Base-by-base conservation (phyloP, 345 rosid genomes). In the Cardamine chenopodiifolia region DNA sequence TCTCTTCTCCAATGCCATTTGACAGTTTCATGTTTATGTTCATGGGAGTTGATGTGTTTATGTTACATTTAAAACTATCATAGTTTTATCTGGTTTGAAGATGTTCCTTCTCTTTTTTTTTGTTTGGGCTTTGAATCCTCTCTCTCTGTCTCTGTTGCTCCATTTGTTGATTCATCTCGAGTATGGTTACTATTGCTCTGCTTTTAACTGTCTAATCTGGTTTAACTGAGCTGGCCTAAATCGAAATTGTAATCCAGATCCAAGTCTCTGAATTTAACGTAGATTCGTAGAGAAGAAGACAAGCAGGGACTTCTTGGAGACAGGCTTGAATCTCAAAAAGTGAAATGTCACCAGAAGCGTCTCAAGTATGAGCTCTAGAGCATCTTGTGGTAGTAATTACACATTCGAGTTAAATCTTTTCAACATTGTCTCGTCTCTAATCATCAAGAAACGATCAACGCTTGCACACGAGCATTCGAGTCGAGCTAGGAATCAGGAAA, bases 1-100 rank as follows among this genome's bases (percentile, higher is more conserved):
- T 58, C 69, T 58, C 72, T 66, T 45, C 67, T 25, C 35, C 62
- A 26, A 34, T 58, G 71, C 75, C 80, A 76, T 71, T 70, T 70
- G 75, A 70, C 80, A 70, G 75, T 70, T 70, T 70, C 44, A 62
- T 76, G 80, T 76, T 76, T 76, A 76, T 70, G 80, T 54, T 70
- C 66, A 63, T 76, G 75, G 80, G 75, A 63, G 75, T 44, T 45
- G 53, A 70, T 62, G 71, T 62, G 75, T 63, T 76, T 25, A 75
- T 61, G 63, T 62, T 61, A 70, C 75, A 62, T 68, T 76, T 34
- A 70, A 62, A 76, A 68, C 74, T 47, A 45, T 70, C 71, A 63
- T 76, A 76, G 80, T 48, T 67, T 52, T 52, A 60, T 61, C 79
- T 61, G 50, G 70, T 69, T 69, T 69, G 69, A 75, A 60, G 17